A percentile compares a stretch with the other conserved stretches of the same genome.
Conservation (phyloP, 1,284 basidiomycete species). For the Cryptococcus amylolentus region DNA sequence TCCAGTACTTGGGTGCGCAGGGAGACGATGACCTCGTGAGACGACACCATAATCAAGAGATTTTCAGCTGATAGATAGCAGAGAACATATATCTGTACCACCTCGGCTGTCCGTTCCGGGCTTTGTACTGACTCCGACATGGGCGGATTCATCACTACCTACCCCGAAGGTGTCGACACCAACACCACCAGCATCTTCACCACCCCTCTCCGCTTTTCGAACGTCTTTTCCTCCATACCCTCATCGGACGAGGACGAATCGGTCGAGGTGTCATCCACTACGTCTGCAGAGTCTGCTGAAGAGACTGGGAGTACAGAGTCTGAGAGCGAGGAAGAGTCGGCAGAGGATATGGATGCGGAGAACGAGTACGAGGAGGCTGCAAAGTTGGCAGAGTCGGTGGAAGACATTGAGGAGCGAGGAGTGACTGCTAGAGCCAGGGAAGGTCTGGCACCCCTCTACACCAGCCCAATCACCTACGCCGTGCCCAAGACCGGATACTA, state of each 20-base stretch:
- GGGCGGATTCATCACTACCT: constrained; percentile 77
- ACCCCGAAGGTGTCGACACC: constrained; percentile 59
- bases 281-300: too few relatives aligned
- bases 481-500: constrained; percentile 92
- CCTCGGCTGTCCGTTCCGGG: constrained; percentile 57
- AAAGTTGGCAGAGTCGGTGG: neutral
- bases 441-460: constrained; percentile 28
- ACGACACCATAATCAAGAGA: too few relatives aligned
- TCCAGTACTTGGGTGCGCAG: constrained; percentile 69
- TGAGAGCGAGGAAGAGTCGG: constrained; percentile 9
- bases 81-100: constrained; percentile 82
- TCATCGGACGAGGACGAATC: constrained; percentile 5
- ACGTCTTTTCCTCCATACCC: constrained; percentile 13
- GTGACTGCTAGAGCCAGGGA: neutral
- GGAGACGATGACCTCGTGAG: constrained; percentile 14
- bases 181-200: constrained; percentile 61
- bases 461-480: constrained; percentile 59
- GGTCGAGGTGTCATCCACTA: too few relatives aligned
- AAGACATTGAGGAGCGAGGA: constrained; percentile 1
- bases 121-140: constrained; percentile 67
- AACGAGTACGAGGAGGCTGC: constrained; percentile 2
- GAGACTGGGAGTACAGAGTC: too few relatives aligned
- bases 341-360: constrained; percentile 6
- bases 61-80: constrained; percentile 46
- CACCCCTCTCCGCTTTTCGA: constrained; percentile 43